Percentiles rank a stretch among this genome's conserved stretches.
phyloP scores from a whole-genome alignment of 371 early-diverging fungal species.

The Chytridium lagenaria region DNA sequence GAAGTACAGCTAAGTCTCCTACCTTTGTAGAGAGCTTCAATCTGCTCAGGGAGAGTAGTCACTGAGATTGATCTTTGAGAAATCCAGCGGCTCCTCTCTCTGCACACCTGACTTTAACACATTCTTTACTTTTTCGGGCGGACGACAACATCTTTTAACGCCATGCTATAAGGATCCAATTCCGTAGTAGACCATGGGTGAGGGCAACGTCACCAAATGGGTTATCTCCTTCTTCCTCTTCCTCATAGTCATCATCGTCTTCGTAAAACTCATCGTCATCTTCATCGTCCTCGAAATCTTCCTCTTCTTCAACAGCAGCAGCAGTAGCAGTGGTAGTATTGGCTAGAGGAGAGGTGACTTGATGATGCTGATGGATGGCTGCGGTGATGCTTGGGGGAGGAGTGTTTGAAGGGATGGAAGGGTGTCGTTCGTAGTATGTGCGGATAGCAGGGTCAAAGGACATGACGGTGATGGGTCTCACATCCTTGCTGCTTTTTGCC shows the following conservation, averaged over 20 bases:
- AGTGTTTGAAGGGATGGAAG: not conserved
- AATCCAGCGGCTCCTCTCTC: not conserved
- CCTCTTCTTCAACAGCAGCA: not conserved
- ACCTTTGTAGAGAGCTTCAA: conserved; percentile 19
- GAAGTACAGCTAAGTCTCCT: not conserved
- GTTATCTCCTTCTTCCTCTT: not conserved
- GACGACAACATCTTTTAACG: no score
- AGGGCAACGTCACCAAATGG: not conserved
- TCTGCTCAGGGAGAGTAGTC: conserved; percentile 11
- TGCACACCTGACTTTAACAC: no score
- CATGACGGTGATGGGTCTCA: not conserved
- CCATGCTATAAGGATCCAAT: no score
- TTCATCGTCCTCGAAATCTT: not conserved
- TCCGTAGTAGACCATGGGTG: not conserved
- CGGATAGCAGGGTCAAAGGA: not conserved
- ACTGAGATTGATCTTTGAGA: conserved; percentile 11
- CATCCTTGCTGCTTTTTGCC: no score
- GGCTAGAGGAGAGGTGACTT: not conserved
- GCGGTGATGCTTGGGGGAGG: not conserved
- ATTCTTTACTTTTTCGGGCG: no score
- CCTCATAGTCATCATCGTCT: not conserved
- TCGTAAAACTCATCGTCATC: not conserved
- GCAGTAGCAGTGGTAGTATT: not conserved
- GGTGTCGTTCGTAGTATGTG: not conserved
- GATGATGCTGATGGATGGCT: no score